phyloP scores from a whole-genome alignment of 75 land plant genomes.

The Isoetes taiwanensis region DNA sequence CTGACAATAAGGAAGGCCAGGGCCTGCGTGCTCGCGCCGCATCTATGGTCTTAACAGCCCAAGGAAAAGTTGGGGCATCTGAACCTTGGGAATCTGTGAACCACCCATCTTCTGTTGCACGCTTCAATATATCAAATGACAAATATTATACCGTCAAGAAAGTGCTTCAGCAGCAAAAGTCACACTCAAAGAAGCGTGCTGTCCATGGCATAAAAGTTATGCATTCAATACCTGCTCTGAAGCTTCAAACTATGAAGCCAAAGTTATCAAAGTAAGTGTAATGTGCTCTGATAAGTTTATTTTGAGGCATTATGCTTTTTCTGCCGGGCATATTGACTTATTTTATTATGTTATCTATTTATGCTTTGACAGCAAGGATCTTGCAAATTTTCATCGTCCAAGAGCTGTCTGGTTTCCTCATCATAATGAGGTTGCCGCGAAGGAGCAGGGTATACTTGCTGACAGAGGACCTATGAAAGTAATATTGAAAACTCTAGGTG shows the following conservation, averaged over 20 bases:
- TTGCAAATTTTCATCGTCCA: slow-evolving; percentile 97
- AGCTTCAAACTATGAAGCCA: slow-evolving; percentile 84
- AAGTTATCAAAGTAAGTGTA: slow-evolving; percentile 72
- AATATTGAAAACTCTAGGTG: slow-evolving; percentile 76
- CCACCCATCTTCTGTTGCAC: slow-evolving; percentile 30
- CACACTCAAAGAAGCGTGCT: slow-evolving; percentile 70
- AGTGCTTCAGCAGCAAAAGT: slow-evolving; percentile 52
- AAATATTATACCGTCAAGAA: slow-evolving; percentile 74
- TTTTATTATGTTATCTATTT: not conserved
- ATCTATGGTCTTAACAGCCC: slow-evolving; percentile 50
- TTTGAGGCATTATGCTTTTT: not conserved
- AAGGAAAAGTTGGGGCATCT: slow-evolving; percentile 10
- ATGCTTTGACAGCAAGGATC: slow-evolving; percentile 68
- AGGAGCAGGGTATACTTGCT: slow-evolving; percentile 60
- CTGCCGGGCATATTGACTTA: not conserved
- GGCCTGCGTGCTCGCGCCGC: slow-evolving; percentile 54
- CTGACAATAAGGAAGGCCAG: slow-evolving; percentile 39
- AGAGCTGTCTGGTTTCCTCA: slow-evolving; percentile 95
- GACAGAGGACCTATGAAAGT: slow-evolving; percentile 76
- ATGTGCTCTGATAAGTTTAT: not conserved
- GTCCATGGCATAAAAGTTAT: slow-evolving; percentile 66
- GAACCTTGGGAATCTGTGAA: slow-evolving; percentile 28
- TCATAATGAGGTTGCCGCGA: slow-evolving; percentile 79
- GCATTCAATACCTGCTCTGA: slow-evolving; percentile 83
- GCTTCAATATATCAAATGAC: slow-evolving; percentile 89